Conservation (phyloP, 176 grass and related monocot species). For the Miscanthus lutarioriparius region DNA sequence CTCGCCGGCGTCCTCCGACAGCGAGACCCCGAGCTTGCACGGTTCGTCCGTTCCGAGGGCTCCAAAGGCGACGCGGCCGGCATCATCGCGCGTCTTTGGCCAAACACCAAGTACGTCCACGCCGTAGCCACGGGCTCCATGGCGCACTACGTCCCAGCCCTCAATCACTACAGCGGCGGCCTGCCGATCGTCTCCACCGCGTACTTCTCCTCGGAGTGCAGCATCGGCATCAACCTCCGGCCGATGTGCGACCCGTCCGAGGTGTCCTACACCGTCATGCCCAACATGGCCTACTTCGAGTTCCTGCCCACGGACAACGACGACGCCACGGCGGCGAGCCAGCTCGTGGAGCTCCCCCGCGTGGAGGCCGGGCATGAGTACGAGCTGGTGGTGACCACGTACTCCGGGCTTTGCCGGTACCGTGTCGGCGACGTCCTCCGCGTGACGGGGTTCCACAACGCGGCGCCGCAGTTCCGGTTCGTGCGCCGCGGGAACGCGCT, state of each 20-base stretch:
- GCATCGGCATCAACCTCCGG: conserved; percentile 50
- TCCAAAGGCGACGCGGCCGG: neutral
- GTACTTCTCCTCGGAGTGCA: conserved; percentile 59
- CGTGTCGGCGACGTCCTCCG: neutral
- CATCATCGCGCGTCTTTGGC: conserved; percentile 49
- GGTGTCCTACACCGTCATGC: conserved; percentile 84
- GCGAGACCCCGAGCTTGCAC: too few relatives aligned
- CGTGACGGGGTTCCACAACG: conserved; percentile 49
- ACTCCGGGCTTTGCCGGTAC: neutral
- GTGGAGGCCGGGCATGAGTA: neutral
- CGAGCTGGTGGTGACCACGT: neutral
- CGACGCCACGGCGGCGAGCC: neutral
- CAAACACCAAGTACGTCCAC: conserved; percentile 61
- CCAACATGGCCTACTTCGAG: too few relatives aligned
- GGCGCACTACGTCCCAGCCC: conserved; percentile 55
- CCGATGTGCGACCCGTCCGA: conserved; percentile 61
- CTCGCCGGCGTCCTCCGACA: too few relatives aligned
- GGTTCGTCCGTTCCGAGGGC: too few relatives aligned
- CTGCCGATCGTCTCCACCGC: conserved; percentile 49
- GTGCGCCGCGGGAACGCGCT: conserved; percentile 25
- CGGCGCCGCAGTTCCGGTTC: conserved; percentile 55
- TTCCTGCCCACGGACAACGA: neutral
- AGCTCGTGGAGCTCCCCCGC: neutral
- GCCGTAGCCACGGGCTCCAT: conserved; percentile 52
- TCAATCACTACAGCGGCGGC: conserved; percentile 49